These are phyloP conservation scores for Hypoxylon sp. DNA, from an alignment of 2,329 filamentous ascomycete genomes.

Conservation along the genomic window DNA sequence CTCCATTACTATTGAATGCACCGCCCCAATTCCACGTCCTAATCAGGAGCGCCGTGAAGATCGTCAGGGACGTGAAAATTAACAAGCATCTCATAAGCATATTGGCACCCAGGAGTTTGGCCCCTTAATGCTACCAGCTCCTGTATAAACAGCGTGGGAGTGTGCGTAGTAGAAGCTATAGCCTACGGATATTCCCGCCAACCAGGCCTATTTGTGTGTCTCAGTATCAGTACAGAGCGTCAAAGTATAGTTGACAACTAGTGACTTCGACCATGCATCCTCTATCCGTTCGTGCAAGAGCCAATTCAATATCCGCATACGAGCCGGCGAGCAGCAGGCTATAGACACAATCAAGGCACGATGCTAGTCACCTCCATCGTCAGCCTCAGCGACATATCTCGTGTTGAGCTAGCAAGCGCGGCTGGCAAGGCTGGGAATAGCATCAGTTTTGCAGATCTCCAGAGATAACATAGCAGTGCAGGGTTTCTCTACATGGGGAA, in stretches of 20 bases:
- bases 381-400: conserved; percentile 28
- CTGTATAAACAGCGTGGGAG: conserved; percentile 1
- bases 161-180: conserved; percentile 7
- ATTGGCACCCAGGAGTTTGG: conserved; percentile 1
- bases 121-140: conserved; percentile 9
- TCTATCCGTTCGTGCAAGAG: conserved; percentile 20
- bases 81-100: conserved; percentile 13
- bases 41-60: neutral
- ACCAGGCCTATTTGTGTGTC: conserved; percentile 2
- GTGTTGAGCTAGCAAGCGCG: conserved; percentile 34
- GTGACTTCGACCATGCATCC: neutral
- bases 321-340: conserved; percentile 16
- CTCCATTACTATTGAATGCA: conserved; percentile 1
- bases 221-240: conserved; percentile 26
- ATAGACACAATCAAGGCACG: conserved; percentile 15
- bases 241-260: conserved; percentile 24
- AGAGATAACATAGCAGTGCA: conserved; percentile 22
- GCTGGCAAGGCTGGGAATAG: conserved; percentile 40
- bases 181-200: conserved; percentile 20
- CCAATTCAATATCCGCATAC: conserved; percentile 27
- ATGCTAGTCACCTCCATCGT: conserved; percentile 18
- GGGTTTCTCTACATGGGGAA: conserved; percentile 14
- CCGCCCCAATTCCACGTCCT: conserved; percentile 14
- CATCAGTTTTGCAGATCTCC: conserved; percentile 38
- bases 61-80: conserved; percentile 24